These are phyloP conservation scores for Mortierella polycephala DNA, from an alignment of 371 early-diverging fungal genomes.

Conservation along the genomic window DNA sequence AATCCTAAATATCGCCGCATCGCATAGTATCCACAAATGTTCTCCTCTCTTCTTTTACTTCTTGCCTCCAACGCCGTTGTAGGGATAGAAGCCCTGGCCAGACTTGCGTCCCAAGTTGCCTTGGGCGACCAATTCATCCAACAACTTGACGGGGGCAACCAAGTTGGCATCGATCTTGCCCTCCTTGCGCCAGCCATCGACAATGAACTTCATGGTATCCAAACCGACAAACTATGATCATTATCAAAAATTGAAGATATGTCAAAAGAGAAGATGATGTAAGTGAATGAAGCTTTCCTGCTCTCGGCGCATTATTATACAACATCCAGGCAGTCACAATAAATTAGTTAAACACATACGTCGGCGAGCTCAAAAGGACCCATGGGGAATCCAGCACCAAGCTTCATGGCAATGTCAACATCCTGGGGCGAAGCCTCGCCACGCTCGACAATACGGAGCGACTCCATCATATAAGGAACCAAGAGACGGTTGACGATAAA, in stretches of 20 bases:
- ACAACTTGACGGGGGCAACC: conserved; percentile 71
- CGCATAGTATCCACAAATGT: neutral
- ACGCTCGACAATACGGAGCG: conserved; percentile 90
- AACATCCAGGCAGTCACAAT: neutral
- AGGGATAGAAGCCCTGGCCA: conserved; percentile 92
- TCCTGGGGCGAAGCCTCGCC: conserved; percentile 90
- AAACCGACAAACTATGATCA: conserved; percentile 88
- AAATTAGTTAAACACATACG: conserved; percentile 60
- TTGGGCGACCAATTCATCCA: conserved; percentile 81
- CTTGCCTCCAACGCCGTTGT: conserved; percentile 59
- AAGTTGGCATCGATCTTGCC: conserved; percentile 78
- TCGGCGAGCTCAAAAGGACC: conserved; percentile 96
- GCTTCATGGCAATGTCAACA: conserved; percentile 97
- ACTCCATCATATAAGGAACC: conserved; percentile 97
- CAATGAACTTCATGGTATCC: conserved; percentile 95
- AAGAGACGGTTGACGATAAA: conserved; percentile 97
- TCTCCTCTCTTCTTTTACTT: conserved; percentile 18
- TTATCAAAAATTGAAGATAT: neutral
- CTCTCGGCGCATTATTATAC: neutral
- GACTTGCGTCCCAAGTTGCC: conserved; percentile 90
- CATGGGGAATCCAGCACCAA: conserved; percentile 98
- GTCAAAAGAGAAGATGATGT: neutral
- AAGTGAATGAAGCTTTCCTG: neutral
- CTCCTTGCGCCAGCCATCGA: conserved; percentile 87
- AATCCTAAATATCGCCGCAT: no score